Evolutionary conservation across 371 early-diverging fungal genomes (phyloP).

Genomic region (Syncephalis fuscata): DNA sequence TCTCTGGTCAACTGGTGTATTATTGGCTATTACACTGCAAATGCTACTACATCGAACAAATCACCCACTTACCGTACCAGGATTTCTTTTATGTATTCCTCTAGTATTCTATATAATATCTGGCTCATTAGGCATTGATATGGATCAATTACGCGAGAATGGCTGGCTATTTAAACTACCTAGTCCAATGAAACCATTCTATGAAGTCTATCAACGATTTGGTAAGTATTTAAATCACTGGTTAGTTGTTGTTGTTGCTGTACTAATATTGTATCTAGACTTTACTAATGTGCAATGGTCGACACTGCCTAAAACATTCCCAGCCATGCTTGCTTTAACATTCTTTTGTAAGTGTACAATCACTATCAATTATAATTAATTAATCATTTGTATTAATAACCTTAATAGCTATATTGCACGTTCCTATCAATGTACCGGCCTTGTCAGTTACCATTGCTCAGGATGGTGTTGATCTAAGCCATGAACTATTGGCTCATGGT

Average conservation of each 20-base stretch:
- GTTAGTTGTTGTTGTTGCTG: not conserved
- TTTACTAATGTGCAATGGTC: constrained; percentile 55
- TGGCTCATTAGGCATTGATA: constrained; percentile 31
- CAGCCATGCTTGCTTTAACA: constrained; percentile 81
- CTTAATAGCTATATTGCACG: constrained; percentile 60
- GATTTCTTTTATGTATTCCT: constrained; percentile 71
- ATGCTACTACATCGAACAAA: constrained; percentile 15
- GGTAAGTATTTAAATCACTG: constrained; percentile 12
- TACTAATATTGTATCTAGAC: constrained; percentile 13
- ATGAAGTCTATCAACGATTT: constrained; percentile 72
- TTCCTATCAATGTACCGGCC: constrained; percentile 87
- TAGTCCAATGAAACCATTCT: constrained; percentile 54
- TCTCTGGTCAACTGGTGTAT: constrained; percentile 8
- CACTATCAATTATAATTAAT: not conserved
- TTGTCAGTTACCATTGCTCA: constrained; percentile 76
- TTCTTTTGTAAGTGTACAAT: constrained; percentile 58
- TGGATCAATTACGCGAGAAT: constrained; percentile 41
- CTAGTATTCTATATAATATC: constrained; percentile 52
- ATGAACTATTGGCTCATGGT: constrained; percentile 89
- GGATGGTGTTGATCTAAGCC: constrained; percentile 72
- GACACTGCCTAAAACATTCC: constrained; percentile 53
- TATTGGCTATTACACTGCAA: constrained; percentile 4
- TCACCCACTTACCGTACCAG: constrained; percentile 68
- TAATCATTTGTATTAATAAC: not conserved
- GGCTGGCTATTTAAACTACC: constrained; percentile 84